phyloP scores from a whole-genome alignment of 441 rosid species.

The Theobroma grandiflorum region DNA sequence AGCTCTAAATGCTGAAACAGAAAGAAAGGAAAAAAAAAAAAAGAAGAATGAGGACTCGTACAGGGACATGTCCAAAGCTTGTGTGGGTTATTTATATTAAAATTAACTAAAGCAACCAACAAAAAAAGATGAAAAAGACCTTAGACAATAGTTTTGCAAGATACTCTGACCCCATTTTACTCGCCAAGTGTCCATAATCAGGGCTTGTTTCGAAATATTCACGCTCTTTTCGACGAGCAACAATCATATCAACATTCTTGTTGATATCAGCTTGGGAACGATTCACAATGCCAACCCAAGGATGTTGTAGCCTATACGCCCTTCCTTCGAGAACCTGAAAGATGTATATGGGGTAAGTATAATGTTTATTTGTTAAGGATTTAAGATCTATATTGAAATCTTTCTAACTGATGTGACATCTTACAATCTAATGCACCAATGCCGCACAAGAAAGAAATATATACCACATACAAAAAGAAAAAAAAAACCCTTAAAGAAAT shows the following conservation, averaged over 20 bases:
- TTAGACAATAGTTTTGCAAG: constrained; percentile 92
- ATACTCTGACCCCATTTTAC: constrained; percentile 97
- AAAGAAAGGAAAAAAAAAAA: constrained; percentile 22
- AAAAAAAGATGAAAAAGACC: constrained; percentile 50
- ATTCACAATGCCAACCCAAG: constrained; percentile 99
- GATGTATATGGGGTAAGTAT: constrained; percentile 34
- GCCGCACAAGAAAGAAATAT: constrained; percentile 13
- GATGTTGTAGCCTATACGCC: constrained; percentile 94
- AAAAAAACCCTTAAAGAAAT: background rate
- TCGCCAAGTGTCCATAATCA: constrained; percentile 94
- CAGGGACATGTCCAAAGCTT: constrained; percentile 6
- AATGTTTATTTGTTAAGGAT: constrained; percentile 12
- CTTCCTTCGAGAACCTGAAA: constrained; percentile 95
- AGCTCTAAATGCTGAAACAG: constrained; percentile 83
- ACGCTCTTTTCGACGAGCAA: constrained; percentile 90
- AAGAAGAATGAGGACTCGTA: constrained; percentile 4
- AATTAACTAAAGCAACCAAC: constrained; percentile 18
- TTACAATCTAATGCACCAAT: constrained; percentile 5
- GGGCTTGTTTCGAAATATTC: constrained; percentile 99
- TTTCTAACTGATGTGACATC: background rate
- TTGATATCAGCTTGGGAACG: constrained; percentile 99
- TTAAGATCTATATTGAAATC: background rate
- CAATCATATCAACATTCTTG: constrained; percentile 92
- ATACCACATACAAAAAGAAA: background rate
- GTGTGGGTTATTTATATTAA: background rate